phyloP scores from a whole-genome alignment of 2,329 filamentous ascomycete species.

The Arthrocladium fulminans region DNA sequence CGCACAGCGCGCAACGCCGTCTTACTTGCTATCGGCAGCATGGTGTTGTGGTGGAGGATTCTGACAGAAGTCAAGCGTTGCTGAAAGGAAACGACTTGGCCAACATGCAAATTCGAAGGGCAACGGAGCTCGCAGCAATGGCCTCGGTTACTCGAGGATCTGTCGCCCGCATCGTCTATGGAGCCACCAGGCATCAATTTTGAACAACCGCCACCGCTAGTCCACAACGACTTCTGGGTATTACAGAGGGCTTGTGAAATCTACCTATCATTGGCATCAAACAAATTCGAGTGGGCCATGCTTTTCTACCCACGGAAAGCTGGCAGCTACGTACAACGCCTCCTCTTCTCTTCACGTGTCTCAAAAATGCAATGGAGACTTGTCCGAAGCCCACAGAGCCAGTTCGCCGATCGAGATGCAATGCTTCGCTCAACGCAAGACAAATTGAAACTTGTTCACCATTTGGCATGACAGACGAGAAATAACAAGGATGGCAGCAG shows the following conservation, averaged over 20 bases:
- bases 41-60: slow-evolving; percentile 3
- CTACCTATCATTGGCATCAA: no score
- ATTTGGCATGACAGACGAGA: neutral
- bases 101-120: neutral
- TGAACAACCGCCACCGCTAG: no score
- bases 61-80: slow-evolving; percentile 6
- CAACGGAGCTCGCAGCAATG: slow-evolving; percentile 3
- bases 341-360: neutral
- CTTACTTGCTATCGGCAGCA: slow-evolving; percentile 20
- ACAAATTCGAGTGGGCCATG: neutral
- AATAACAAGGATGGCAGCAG: slow-evolving; percentile 12
- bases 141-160: slow-evolving; percentile 23
- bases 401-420: neutral
- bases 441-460: neutral
- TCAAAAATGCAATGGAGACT: neutral
- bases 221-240: no score
- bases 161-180: slow-evolving; percentile 25
- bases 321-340: neutral
- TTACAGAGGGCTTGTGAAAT: no score
- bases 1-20: slow-evolving; percentile 36
- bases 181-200: slow-evolving; percentile 8
- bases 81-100: neutral
- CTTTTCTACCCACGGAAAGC: neutral
- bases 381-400: neutral
- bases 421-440: slow-evolving; percentile 5